Evolutionary conservation across 176 grass and related monocot genomes (phyloP).

Genomic region (maize (Zea mays)): Zm-B73-REFERENCE-NAM-5.0 NC_050098.1:185047001-185047500

Average conservation of each 20-base stretch:
- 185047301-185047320: neutral
- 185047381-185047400: neutral
- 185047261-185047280: neutral
- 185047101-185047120: no score
- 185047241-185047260: neutral
- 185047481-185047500: conserved; percentile 25
- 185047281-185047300: neutral
- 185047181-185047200: neutral
- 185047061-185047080: no score
- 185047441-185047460: neutral
- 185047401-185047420: neutral
- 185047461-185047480: conserved; percentile 20
- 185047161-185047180: neutral
- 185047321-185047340: neutral
- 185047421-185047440: neutral
- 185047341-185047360: neutral
- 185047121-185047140: no score
- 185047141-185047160: no score
- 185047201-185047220: neutral
- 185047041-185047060: neutral
- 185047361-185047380: neutral
- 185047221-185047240: neutral
- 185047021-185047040: neutral
- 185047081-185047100: no score
- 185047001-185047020: neutral